A percentile compares a stretch with the other conserved stretches of the same genome.
Evolutionary conservation across 2,329 filamentous ascomycete genomes (phyloP).

Genomic region (Neofusicoccum sp.): DNA sequence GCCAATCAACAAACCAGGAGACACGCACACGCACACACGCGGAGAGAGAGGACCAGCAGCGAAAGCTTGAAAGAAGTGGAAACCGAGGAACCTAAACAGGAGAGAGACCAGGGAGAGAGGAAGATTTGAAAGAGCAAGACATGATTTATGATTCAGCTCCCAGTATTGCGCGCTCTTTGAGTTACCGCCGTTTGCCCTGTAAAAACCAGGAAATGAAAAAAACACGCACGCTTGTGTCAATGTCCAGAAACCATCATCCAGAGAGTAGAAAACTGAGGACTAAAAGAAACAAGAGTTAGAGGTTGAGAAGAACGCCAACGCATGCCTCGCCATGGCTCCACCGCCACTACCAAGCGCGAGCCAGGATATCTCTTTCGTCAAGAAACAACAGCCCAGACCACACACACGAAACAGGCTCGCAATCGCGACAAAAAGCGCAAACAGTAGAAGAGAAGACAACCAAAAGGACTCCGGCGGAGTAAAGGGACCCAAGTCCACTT

Average conservation of each 20-base stretch:
- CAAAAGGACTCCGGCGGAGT: not conserved
- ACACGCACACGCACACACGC: too few species aligned
- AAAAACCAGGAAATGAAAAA: not conserved
- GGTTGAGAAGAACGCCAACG: slow-evolving; percentile 4
- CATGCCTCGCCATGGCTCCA: slow-evolving; percentile 16
- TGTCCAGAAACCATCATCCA: not conserved
- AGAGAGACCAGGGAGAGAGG: not conserved
- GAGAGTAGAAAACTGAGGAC: not conserved
- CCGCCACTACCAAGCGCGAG: slow-evolving; percentile 14
- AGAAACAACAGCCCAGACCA: slow-evolving; percentile 10
- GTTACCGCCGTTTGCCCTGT: not conserved
- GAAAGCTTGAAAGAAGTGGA: not conserved
- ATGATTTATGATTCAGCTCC: not conserved
- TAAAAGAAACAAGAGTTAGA: not conserved
- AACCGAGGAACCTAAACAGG: not conserved
- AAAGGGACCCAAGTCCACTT: not conserved
- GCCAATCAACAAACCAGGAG: too few species aligned
- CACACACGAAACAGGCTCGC: not conserved
- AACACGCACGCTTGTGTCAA: slow-evolving; percentile 4
- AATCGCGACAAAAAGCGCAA: not conserved
- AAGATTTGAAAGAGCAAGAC: not conserved
- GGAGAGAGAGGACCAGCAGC: too few species aligned
- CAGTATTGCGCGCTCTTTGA: not conserved
- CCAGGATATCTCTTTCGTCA: slow-evolving; percentile 19
- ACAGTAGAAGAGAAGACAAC: slow-evolving; percentile 1